Evolutionary conservation across 169 alveolate species (phyloP).

Genomic region (Cryptosporidium canis): DNA sequence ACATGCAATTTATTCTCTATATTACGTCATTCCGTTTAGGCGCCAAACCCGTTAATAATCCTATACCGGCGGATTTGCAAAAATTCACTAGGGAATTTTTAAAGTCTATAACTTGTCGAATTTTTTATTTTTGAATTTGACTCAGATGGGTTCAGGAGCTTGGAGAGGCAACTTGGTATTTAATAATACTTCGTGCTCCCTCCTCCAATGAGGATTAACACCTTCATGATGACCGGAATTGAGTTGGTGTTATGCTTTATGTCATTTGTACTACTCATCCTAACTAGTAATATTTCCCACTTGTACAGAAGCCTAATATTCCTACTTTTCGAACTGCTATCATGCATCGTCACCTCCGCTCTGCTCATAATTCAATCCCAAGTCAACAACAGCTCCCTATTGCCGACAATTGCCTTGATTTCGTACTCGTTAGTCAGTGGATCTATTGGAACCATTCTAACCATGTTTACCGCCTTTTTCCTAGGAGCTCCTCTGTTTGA

Average conservation of each 20-base stretch:
- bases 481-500: constrained; percentile 45
- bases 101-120: too few species aligned
- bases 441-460: not conserved
- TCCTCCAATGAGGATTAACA: not conserved
- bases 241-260: not conserved
- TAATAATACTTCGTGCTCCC: not conserved
- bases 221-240: not conserved
- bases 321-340: not conserved
- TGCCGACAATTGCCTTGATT: not conserved
- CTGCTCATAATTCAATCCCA: not conserved
- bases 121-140: not conserved
- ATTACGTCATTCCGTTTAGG: not conserved
- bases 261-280: not conserved
- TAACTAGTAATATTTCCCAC: not conserved
- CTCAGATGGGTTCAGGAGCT: not conserved
- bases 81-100: not conserved
- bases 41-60: not conserved
- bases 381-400: not conserved
- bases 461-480: constrained; percentile 1
- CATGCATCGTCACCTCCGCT: not conserved
- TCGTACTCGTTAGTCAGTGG: constrained; percentile 24
- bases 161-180: not conserved
- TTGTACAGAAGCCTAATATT: constrained; percentile 19
- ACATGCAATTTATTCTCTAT: constrained; percentile 16
- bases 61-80: not conserved